Base-by-base conservation (phyloP, 2,329 filamentous ascomycete species). In the Claviceps digitariae region DNA sequence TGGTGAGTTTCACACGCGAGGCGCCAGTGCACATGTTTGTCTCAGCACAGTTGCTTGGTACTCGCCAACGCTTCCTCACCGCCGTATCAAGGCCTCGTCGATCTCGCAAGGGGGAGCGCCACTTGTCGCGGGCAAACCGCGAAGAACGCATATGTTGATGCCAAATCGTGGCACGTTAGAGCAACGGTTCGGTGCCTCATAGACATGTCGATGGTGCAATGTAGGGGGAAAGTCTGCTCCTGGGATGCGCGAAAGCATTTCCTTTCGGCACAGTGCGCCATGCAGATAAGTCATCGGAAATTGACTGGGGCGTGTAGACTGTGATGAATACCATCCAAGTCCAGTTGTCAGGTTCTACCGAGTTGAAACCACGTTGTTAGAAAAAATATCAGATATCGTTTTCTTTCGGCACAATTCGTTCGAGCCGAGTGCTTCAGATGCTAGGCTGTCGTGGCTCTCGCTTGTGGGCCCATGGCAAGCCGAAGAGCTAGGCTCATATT, bases 41-140 rank as follows among this genome's bases (percentile, higher is more conserved):
- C 49, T 52, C 53, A 34, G 53, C 27, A 49, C 31, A 44, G 38
- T 29, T 52, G 45, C 38, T 29, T 46, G 38, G 23, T 21, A 34
- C 53, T 54, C 49, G 50, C 53, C 44, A 54, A 52, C 29, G 8
- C 27, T 40, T 52, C 8, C 23, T 54, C 31, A 40, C 50, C 45
- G 45, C 27, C 25, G 50, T 29, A 46, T 40, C 15, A 36, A 23
- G 8, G 29, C 41, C 36, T 27, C 34, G 13, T 36, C 15, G 25
- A 34, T 17, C 49, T 43, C 25, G 17, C n/a, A 50, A 15, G 10
- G 31, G 38, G 4, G 51, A 31, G 41, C 25, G 51, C 45, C 45
- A 48, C 45, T 48, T 21, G 45, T 21, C 38, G 27, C 23, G 10
- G 47, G 21, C 47, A 38, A 31, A 31, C 8, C 6, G 20, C 7